Percentiles rank a stretch among this genome's conserved stretches.
Conservation (phyloP, 139 green algal genomes). For the Edaphochlamys debaryana region DNA sequence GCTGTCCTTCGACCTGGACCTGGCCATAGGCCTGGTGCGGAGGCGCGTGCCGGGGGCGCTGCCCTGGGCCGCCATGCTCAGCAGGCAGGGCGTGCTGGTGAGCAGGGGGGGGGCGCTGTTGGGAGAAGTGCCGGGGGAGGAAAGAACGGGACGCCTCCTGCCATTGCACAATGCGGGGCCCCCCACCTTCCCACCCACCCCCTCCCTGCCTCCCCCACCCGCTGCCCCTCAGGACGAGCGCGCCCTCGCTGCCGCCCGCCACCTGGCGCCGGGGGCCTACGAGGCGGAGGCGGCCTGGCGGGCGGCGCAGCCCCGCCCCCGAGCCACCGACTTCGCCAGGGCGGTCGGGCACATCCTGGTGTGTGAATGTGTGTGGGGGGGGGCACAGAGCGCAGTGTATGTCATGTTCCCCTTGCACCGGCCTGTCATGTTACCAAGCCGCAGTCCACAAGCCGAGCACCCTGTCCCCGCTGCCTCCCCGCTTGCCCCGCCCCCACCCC, state of each 20-base stretch:
- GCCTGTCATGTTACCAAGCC: too few relatives aligned
- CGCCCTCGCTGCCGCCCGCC: not conserved
- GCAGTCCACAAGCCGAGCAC: too few relatives aligned
- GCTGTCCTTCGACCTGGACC: conserved; percentile 26
- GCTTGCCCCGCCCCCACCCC: too few relatives aligned
- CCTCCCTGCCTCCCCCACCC: not conserved
- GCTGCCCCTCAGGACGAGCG: not conserved
- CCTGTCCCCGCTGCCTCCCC: too few relatives aligned
- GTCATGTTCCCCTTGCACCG: too few relatives aligned
- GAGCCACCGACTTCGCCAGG: not conserved
- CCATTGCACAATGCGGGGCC: too few relatives aligned
- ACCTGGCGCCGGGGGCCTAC: conserved; percentile 33
- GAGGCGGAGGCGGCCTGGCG: conserved; percentile 18
- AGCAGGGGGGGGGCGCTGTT: too few relatives aligned
- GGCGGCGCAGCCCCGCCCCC: not conserved
- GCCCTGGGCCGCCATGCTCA: not conserved
- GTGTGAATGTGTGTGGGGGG: too few relatives aligned
- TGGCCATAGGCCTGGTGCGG: conserved; percentile 1
- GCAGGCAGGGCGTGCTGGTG: conserved; percentile 8
- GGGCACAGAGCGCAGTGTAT: too few relatives aligned
- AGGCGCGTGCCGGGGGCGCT: conserved; percentile 27
- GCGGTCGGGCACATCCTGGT: conserved; percentile 1
- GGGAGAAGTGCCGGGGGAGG: too few relatives aligned
- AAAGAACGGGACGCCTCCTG: too few relatives aligned
- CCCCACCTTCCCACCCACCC: too few relatives aligned